A percentile compares a stretch with the other conserved stretches of the same genome.
Evolutionary conservation across 192 early-diverging fungal genomes (phyloP).

Genomic region (Backusella tarrabulga): DNA sequence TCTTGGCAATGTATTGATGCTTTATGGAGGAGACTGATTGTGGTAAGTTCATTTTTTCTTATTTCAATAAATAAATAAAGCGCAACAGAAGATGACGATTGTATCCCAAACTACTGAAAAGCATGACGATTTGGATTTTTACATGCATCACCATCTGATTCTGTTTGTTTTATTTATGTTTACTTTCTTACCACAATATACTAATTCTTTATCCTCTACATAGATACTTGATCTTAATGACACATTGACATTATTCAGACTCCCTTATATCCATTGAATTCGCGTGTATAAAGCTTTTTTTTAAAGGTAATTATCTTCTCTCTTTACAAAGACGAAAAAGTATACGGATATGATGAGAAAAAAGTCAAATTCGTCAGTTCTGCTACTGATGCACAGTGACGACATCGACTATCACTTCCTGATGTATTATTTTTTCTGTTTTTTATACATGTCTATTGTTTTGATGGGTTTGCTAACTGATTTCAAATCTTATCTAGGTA

Average conservation of each 20-base stretch:
- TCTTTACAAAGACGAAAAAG: not conserved
- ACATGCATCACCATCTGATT: constrained; percentile 32
- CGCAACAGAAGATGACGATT: constrained; percentile 16
- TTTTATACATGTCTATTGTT: not conserved
- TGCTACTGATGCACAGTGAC: constrained; percentile 21
- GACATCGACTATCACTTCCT: not conserved
- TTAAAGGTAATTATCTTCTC: not conserved
- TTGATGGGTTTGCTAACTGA: not conserved
- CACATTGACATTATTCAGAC: not conserved
- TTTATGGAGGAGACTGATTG: not conserved
- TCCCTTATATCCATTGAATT: no score
- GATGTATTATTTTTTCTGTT: not conserved
- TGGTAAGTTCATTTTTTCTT: constrained; percentile 10
- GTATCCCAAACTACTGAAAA: constrained; percentile 21
- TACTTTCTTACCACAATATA: not conserved
- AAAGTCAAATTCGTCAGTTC: constrained; percentile 21
- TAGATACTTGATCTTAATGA: not conserved
- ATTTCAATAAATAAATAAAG: not conserved
- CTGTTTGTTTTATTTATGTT: not conserved
- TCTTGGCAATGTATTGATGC: not conserved
- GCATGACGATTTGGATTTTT: constrained; percentile 20
- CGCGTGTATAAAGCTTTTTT: not conserved
- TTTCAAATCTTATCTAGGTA: not conserved
- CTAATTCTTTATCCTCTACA: not conserved
- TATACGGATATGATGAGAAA: constrained; percentile 18